Base-by-base conservation (phyloP, 1,284 basidiomycete genomes). In the Schizophyllum amplum region DNA sequence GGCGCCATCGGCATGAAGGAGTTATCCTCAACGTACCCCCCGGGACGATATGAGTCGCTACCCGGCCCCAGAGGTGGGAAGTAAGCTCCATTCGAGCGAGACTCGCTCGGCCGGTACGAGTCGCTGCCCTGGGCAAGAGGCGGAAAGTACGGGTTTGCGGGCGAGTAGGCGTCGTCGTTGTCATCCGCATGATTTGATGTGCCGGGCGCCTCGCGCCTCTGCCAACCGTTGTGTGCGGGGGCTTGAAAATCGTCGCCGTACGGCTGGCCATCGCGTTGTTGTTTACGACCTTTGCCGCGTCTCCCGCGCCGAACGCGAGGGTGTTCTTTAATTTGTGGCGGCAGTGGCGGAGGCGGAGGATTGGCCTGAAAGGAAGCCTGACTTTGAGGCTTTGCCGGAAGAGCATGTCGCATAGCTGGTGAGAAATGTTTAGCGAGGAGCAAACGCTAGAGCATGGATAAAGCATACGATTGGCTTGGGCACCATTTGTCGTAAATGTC, bases 11-110 rank as follows among this genome's bases (percentile, higher is more conserved):
- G 17, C 13, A 17, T 9, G 33, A 42, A 42, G 13, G 33, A 17
- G 13, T 17, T 17, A 9, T 42, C 33, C 7, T 42, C 13, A 42
- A 9, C 17, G 33, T 42, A 17, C 33, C 17, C 33, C 2, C 33
- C 33, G 2, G 33, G 33, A 2, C 33, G 33, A 42, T 42, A 42
- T 17, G 33, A 42, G 33, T 42, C 33, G 33, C 33, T 42, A 9
- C 33, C 33, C 2, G 33, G 33, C 33, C 13, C 82, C 49, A 67
- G 64, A 22, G 71, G 69, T 24, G 82, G 81, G 60, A 81, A 82
- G 24, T 82, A 79, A 15, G 86, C 77, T 1, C 85, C 85, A 61
- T 87, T 78, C 15, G 27, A 23, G 4, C 23, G 27, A 4, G 53
- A 4, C 17, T 17, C n/a, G 23, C 9, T n/a, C 5, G 53, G 53